phyloP scores from a whole-genome alignment of 441 rosid genomes.

The Capsella rubella region DNA sequence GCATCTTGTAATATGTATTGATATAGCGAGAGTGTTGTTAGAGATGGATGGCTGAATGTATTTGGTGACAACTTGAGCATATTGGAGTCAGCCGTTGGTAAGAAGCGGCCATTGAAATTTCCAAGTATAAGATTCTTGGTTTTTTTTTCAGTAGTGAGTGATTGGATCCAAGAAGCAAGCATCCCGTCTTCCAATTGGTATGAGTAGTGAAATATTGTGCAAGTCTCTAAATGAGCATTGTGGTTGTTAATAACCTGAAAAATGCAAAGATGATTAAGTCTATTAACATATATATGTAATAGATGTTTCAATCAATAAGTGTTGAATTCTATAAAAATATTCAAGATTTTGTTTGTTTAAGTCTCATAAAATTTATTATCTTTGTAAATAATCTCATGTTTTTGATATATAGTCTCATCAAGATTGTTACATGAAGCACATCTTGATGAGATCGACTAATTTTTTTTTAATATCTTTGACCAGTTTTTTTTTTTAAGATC shows the following conservation, averaged over 20 bases:
- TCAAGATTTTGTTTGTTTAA: not conserved
- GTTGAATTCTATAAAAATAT: not conserved
- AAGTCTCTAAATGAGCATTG: not conserved
- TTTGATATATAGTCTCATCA: not conserved
- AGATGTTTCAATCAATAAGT: not conserved
- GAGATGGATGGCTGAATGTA: not conserved
- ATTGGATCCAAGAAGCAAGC: constrained; percentile 1
- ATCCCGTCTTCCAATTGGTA: not conserved
- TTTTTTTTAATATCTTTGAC: not conserved
- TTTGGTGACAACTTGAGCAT: constrained; percentile 1
- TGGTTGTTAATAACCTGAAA: not conserved
- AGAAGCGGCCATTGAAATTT: not conserved
- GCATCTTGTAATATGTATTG: not conserved
- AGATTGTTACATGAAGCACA: no score
- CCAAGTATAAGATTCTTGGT: not conserved
- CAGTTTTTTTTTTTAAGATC: not conserved
- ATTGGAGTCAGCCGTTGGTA: not conserved
- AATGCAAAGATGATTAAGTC: not conserved
- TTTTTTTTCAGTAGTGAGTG: not conserved
- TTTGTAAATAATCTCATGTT: not conserved
- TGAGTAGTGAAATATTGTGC: not conserved
- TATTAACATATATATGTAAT: not conserved
- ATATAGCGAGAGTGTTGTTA: not conserved
- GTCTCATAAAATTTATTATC: not conserved
- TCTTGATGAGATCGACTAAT: no score